Conservation (phyloP, 2,329 filamentous ascomycete genomes). For the Phoma sp. region DNA sequence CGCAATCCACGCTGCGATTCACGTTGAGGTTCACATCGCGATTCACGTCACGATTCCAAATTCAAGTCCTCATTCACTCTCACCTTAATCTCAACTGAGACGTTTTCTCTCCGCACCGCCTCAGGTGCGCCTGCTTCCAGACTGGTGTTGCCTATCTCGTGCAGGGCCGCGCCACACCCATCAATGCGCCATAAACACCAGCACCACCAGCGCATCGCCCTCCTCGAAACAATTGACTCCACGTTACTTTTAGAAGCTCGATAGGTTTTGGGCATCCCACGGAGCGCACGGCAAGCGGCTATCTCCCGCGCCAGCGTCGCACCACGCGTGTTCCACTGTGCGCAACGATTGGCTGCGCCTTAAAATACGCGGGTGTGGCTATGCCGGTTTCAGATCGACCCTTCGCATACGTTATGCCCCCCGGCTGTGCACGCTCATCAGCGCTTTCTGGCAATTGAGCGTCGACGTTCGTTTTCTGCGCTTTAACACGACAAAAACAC, state of each 20-base stretch:
- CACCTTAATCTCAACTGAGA: constrained; percentile 2
- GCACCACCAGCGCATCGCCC: background rate
- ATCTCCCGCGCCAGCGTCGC: constrained; percentile 38
- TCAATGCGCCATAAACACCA: constrained; percentile 8
- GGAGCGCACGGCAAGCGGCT: constrained; percentile 14
- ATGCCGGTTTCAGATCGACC: constrained; percentile 35
- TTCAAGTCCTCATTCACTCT: background rate
- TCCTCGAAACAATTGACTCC: constrained; percentile 1
- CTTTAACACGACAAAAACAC: background rate
- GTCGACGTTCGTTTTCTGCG: constrained; percentile 1
- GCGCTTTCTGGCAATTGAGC: background rate
- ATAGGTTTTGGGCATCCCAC: constrained; percentile 24
- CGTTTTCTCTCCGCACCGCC: background rate
- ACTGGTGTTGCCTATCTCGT: background rate
- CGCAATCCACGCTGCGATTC: too few relatives aligned
- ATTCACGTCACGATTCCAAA: background rate
- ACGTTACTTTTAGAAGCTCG: constrained; percentile 17
- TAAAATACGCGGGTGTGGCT: constrained; percentile 25
- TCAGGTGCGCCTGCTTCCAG: constrained; percentile 2
- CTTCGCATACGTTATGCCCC: constrained; percentile 23
- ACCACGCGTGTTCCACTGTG: constrained; percentile 20
- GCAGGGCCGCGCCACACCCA: background rate
- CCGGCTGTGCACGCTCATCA: background rate
- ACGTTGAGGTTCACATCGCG: too few relatives aligned
- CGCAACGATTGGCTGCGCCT: constrained; percentile 27